Conservation (phyloP, 1,139 yeast species). For the Diutina rugosa region DNA sequence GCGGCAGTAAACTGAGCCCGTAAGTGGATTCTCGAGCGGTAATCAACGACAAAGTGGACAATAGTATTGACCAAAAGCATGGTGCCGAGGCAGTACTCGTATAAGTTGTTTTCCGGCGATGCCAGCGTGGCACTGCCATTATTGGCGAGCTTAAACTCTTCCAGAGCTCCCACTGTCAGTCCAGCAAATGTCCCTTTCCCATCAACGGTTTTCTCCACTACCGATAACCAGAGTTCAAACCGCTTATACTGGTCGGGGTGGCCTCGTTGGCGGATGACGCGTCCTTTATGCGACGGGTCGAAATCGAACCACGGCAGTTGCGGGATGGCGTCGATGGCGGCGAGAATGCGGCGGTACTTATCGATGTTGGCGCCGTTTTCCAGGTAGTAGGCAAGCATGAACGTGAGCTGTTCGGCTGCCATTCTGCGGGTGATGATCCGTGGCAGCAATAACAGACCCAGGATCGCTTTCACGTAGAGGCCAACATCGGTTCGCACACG, state of each 20-base stretch:
- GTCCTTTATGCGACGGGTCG: conserved; percentile 3
- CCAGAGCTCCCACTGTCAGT: conserved; percentile 85
- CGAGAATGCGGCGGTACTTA: conserved; percentile 52
- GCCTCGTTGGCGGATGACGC: conserved; percentile 19
- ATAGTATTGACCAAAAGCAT: conserved; percentile 66
- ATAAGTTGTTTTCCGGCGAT: conserved; percentile 12
- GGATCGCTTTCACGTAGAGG: conserved; percentile 26
- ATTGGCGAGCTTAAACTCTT: conserved; percentile 34
- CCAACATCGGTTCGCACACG: conserved; percentile 29
- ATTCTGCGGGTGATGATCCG: conserved; percentile 64
- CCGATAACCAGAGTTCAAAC: conserved; percentile 76
- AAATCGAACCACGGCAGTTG: conserved; percentile 47
- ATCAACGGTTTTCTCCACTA: conserved; percentile 62
- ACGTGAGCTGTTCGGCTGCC: conserved; percentile 63
- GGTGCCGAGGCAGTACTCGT: conserved; percentile 73
- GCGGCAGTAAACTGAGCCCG: conserved; percentile 70
- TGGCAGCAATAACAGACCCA: conserved; percentile 38
- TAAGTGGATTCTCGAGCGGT: conserved; percentile 57
- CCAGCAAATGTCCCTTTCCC: conserved; percentile 82
- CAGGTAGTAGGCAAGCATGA: conserved; percentile 31
- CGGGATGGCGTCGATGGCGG: conserved; percentile 50
- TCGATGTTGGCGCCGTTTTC: conserved; percentile 15
- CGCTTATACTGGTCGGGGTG: conserved; percentile 34
- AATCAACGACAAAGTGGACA: conserved; percentile 51
- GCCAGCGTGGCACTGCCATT: not conserved